Base-by-base conservation (phyloP, 1,284 basidiomycete genomes). In the Paramarasmius palmivorus region DNA sequence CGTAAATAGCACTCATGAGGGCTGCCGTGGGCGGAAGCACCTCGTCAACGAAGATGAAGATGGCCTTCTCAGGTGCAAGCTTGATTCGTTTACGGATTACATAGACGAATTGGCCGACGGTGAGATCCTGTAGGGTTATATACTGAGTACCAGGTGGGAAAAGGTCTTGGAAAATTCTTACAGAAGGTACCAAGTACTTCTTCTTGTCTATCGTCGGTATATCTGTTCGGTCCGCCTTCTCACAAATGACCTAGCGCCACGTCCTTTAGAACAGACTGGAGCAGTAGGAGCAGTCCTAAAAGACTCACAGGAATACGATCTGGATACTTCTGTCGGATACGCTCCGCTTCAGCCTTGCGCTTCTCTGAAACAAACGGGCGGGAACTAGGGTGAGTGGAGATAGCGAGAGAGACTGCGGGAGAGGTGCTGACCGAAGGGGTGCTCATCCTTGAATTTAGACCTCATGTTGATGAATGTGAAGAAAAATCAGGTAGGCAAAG, bases 131-230 rank as follows among this genome's bases (percentile, higher is more conserved):
- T 42, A 53, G 44, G 45, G 12, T 35, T 38, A 45, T 51, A n/a
- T n/a, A n/a, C n/a, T n/a, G n/a, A n/a, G n/a, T 19, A 42, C 4
- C 15, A 15, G 40, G 17, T 12, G 29, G 3, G 26, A 40, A 48
- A 32, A 25, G 32, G 22, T 7, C n/a, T n/a, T n/a, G n/a, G n/a
- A n/a, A n/a, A n/a, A n/a, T n/a, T 70, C 85, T 62, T 66, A 95
- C 93, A 50, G 95, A 96, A 50, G 97, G 97, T 3, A 99, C 97
- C 44, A 99, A 82, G 66, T 99, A 99, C 81, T 99, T 99, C 92
- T 99, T 99, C 92, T 99, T 99, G 83, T 99, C 97, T 68, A 99
- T 98, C 19, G 95, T 96, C 0, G 95, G 94, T 68, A 99, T 98
- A 74, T 99, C 97, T 54, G 95, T 97, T 69, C 93, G 87, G 78